These are phyloP conservation scores for Trichophaea hybrida DNA, from an alignment of 2,329 filamentous ascomycete species.

Conservation along the genomic window DNA sequence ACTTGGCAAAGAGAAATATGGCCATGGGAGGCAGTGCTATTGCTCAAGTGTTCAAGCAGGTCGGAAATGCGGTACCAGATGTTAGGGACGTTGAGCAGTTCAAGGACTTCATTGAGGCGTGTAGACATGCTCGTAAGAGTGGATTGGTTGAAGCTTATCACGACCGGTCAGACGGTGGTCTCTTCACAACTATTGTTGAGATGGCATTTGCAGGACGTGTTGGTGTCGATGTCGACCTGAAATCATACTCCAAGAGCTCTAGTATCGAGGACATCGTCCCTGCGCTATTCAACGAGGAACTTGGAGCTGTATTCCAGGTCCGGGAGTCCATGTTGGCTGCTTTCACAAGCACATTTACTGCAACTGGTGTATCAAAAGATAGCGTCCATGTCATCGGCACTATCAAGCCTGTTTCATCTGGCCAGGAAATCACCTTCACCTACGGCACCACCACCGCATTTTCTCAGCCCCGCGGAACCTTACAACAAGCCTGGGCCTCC, in stretches of 20 bases:
- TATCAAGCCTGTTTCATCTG: slow-evolving; percentile 11
- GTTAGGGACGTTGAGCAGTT: slow-evolving; percentile 68
- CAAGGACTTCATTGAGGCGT: slow-evolving; percentile 81
- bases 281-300: slow-evolving; percentile 85
- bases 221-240: slow-evolving; percentile 71
- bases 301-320: slow-evolving; percentile 92
- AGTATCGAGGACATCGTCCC: slow-evolving; percentile 52
- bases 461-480: slow-evolving; percentile 52
- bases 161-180: slow-evolving; percentile 81
- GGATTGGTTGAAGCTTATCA: slow-evolving; percentile 81
- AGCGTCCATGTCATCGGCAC: slow-evolving; percentile 47
- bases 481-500: slow-evolving; percentile 77
- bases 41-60: slow-evolving; percentile 73
- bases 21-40: slow-evolving; percentile 81
- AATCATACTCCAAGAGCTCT: slow-evolving; percentile 47
- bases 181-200: slow-evolving; percentile 79
- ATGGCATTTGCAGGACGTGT: slow-evolving; percentile 98
- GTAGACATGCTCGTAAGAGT: slow-evolving; percentile 51
- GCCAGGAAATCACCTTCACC: slow-evolving; percentile 40
- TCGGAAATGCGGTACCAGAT: slow-evolving; percentile 75
- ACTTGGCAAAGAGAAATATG: slow-evolving; percentile 67
- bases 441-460: slow-evolving; percentile 67
- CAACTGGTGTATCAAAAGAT: slow-evolving; percentile 63
- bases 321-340: slow-evolving; percentile 67
- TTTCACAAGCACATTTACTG: slow-evolving; percentile 83